Conservation (phyloP, 2,329 filamentous ascomycete genomes). For the Rhynchosporium graminicola region DNA sequence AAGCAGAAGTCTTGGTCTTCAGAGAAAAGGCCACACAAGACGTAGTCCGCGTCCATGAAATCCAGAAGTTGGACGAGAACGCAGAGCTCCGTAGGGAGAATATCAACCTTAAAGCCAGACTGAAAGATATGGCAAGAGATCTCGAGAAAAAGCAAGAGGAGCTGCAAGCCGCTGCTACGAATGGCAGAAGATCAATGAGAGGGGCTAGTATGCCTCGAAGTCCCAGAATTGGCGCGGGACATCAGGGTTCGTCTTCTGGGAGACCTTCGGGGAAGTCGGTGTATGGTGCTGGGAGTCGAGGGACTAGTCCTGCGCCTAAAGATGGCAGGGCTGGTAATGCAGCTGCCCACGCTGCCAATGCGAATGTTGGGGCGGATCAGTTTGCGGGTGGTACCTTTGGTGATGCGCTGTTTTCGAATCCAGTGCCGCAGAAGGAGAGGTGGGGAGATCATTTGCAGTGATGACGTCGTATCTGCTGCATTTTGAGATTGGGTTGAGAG, state of each 20-base stretch:
- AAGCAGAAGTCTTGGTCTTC: constrained; percentile 25
- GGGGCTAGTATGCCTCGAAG: constrained; percentile 37
- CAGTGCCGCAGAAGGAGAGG: constrained; percentile 9
- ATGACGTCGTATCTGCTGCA: not conserved
- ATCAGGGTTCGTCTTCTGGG: constrained; percentile 32
- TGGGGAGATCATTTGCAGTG: constrained; percentile 29
- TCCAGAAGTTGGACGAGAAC: constrained; percentile 29
- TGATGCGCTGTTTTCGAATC: constrained; percentile 23
- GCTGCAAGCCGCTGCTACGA: constrained; percentile 42
- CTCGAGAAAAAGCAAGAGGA: constrained; percentile 44
- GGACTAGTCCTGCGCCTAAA: constrained; percentile 34
- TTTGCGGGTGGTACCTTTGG: constrained; percentile 7
- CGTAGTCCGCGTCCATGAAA: constrained; percentile 36
- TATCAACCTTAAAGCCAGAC: constrained; percentile 37
- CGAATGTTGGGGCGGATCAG: constrained; percentile 11
- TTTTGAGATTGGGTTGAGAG: not conserved
- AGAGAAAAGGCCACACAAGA: constrained; percentile 33
- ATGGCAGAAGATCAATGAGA: constrained; percentile 43
- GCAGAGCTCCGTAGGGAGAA: constrained; percentile 36
- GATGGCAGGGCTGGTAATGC: constrained; percentile 13
- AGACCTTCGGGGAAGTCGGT: constrained; percentile 25
- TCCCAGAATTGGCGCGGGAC: constrained; percentile 33
- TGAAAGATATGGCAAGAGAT: constrained; percentile 42
- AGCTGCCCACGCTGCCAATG: not conserved
- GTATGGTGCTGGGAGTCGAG: constrained; percentile 25